Conservation (phyloP, 306 rosid genomes). For the Vigna nakashimae region DNA sequence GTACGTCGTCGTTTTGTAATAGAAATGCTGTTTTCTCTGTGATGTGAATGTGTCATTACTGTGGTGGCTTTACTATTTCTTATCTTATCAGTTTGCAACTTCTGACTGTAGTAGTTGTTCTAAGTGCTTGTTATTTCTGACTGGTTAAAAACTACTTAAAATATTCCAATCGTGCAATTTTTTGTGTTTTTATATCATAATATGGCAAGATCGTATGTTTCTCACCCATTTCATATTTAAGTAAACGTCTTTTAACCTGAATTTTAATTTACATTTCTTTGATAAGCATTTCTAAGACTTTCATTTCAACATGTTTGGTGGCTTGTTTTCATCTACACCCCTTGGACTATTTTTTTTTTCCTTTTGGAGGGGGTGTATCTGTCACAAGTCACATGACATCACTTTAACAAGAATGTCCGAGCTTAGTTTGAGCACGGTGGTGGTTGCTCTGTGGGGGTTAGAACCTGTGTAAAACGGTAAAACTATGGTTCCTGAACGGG, state of each 20-base stretch:
- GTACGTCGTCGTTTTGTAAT: background rate
- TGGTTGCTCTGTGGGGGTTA: background rate
- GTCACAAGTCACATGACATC: background rate
- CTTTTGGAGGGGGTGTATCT: background rate
- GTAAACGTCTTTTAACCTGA: background rate
- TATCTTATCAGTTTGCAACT: background rate
- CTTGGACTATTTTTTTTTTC: background rate
- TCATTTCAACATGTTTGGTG: background rate
- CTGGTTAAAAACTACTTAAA: background rate
- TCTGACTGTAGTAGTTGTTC: background rate
- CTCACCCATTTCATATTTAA: background rate
- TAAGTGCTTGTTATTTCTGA: background rate
- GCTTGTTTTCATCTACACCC: background rate
- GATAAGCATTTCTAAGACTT: background rate
- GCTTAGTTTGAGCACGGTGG: conserved; percentile 22
- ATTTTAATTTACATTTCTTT: background rate
- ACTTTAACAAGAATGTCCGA: background rate
- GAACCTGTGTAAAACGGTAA: background rate
- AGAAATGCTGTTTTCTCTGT: background rate
- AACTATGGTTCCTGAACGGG: conserved; percentile 11
- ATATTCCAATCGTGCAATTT: background rate
- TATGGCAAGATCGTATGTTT: background rate
- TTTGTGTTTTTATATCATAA: background rate
- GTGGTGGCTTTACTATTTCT: background rate
- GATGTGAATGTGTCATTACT: background rate